phyloP scores from a whole-genome alignment of 2,329 filamentous ascomycete species.

The Colletotrichum neosansevieriae region DNA sequence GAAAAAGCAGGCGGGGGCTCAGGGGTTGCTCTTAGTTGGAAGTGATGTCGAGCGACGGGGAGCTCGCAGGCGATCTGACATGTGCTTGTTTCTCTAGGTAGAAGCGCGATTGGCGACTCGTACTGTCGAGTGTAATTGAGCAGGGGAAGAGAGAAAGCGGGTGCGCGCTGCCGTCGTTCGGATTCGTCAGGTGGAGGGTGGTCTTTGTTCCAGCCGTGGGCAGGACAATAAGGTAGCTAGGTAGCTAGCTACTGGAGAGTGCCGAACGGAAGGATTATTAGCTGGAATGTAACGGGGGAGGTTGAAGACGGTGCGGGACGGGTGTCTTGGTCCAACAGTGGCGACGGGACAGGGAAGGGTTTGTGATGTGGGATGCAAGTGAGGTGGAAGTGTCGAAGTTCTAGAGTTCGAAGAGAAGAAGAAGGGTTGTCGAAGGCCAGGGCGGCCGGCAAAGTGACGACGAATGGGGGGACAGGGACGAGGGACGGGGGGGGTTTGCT shows the following conservation, averaged over 20 bases:
- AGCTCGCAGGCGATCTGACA: background rate
- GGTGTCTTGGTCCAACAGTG: constrained; percentile 2
- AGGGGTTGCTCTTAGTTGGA: background rate
- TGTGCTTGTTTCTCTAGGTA: background rate
- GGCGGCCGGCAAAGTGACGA: constrained; percentile 37
- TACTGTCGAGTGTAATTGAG: constrained; percentile 20
- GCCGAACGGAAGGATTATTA: background rate
- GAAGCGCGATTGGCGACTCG: background rate
- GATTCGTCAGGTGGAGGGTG: constrained; percentile 21
- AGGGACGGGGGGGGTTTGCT: constrained; percentile 28
- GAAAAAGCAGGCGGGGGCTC: background rate
- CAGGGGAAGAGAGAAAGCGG: background rate
- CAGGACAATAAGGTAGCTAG: background rate
- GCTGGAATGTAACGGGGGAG: constrained; percentile 15
- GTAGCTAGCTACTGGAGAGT: background rate
- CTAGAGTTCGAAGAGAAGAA: constrained; percentile 40
- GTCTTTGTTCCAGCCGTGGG: constrained; percentile 25
- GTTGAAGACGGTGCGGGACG: background rate
- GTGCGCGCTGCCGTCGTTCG: constrained; percentile 9
- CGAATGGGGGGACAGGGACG: constrained; percentile 34
- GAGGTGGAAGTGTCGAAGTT: constrained; percentile 37
- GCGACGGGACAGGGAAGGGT: constrained; percentile 2
- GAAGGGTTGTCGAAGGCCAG: constrained; percentile 36
- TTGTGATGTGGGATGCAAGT: constrained; percentile 12
- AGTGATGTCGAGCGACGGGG: background rate